A percentile compares a stretch with the other conserved stretches of the same genome.
Conservation (phyloP, 1,284 basidiomycete species). For the Ustilago trichophora region DNA sequence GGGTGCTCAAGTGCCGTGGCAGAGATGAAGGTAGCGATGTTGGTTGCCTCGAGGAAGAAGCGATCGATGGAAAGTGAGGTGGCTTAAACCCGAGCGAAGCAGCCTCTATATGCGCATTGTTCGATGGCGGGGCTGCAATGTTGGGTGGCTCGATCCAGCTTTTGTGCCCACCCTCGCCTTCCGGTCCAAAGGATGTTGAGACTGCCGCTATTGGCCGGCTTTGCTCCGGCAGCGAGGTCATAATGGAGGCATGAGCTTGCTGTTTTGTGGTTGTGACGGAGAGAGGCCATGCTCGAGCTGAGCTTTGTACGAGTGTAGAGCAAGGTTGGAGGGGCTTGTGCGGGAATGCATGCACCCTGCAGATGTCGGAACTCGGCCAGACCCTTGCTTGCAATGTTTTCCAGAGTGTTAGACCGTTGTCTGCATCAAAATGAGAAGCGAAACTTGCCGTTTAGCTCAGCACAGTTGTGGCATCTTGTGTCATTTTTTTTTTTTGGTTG, state of each 20-base stretch:
- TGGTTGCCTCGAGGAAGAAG: not conserved
- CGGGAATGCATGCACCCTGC: slow-evolving; percentile 8
- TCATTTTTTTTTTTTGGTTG: slow-evolving; percentile 1
- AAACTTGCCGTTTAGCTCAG: slow-evolving; percentile 21
- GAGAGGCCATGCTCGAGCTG: not conserved
- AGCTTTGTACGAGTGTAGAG: no score
- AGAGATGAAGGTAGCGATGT: slow-evolving; percentile 6
- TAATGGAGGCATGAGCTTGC: slow-evolving; percentile 5
- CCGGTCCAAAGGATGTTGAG: not conserved
- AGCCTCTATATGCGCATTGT: not conserved
- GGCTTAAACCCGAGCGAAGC: not conserved
- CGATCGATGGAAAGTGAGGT: not conserved
- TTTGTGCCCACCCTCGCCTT: slow-evolving; percentile 20
- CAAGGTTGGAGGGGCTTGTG: no score
- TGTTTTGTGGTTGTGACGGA: not conserved
- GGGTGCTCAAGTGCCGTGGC: slow-evolving; percentile 17
- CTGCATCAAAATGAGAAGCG: no score
- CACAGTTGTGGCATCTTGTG: no score
- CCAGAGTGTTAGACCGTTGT: no score
- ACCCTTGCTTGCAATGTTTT: not conserved
- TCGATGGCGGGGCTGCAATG: not conserved
- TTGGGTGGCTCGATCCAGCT: slow-evolving; percentile 21
- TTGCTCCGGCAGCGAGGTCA: slow-evolving; percentile 16
- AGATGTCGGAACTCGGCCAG: slow-evolving; percentile 8
- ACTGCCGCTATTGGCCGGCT: not conserved